phyloP scores from a whole-genome alignment of 352 stramenopile genomes.

The Phytophthora agathidicida region DNA sequence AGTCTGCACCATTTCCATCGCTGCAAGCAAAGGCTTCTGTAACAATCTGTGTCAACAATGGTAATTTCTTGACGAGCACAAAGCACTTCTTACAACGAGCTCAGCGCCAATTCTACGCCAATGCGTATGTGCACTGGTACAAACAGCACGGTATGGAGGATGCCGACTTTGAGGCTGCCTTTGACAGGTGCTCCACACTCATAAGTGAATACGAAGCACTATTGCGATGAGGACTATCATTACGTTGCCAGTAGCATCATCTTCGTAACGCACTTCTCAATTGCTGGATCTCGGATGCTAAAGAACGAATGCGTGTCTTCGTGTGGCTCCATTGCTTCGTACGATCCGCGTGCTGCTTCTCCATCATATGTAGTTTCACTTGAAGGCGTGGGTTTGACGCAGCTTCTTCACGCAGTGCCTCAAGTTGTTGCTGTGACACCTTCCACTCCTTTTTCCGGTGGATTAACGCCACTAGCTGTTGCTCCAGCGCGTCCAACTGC shows the following conservation, averaged over 20 bases:
- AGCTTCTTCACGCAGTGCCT: constrained; percentile 18
- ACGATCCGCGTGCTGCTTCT: constrained; percentile 19
- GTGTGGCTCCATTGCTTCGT: constrained; percentile 36
- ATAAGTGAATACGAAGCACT: constrained; percentile 50
- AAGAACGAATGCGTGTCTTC: constrained; percentile 26
- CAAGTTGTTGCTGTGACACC: constrained; percentile 30
- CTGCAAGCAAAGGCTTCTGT: constrained; percentile 35
- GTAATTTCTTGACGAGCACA: constrained; percentile 45
- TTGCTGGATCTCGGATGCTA: constrained; percentile 31
- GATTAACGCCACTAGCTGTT: constrained; percentile 22
- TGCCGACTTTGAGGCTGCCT: constrained; percentile 48
- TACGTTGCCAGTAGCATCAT: neutral
- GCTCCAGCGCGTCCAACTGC: constrained; percentile 39
- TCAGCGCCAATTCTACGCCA: constrained; percentile 47
- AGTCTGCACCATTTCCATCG: constrained; percentile 23
- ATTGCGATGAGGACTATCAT: constrained; percentile 20
- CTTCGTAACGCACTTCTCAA: constrained; percentile 27
- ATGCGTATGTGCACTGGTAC: constrained; percentile 69
- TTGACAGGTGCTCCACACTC: constrained; percentile 44
- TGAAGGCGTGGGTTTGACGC: constrained; percentile 12
- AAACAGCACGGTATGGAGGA: constrained; percentile 65
- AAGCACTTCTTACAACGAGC: constrained; percentile 49
- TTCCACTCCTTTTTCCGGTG: constrained; percentile 41
- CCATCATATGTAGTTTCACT: constrained; percentile 19
- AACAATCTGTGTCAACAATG: constrained; percentile 60